Evolutionary conservation across 1,139 yeast species (phyloP).

Genomic region (Suhomyces panamericanus): DNA sequence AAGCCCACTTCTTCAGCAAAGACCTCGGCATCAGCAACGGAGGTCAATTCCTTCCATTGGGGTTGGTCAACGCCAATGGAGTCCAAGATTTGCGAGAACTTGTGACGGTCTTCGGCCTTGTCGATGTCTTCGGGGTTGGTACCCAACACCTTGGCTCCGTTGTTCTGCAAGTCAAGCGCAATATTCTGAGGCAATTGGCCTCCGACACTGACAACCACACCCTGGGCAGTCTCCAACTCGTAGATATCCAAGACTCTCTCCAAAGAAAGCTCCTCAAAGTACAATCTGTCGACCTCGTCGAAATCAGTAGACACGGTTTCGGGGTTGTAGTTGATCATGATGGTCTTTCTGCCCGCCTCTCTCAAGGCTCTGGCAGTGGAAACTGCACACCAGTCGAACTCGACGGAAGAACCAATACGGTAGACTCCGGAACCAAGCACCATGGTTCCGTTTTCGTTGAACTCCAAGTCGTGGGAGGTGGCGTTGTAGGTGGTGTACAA

Average conservation of each 20-base stretch:
- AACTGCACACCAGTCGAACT: conserved; percentile 99
- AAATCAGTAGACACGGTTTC: conserved; percentile 98
- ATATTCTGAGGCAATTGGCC: conserved; percentile 98
- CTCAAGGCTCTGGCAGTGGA: conserved; percentile 94
- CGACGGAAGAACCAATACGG: conserved; percentile 97
- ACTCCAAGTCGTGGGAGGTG: conserved; percentile 75
- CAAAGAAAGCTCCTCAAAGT: conserved; percentile 90
- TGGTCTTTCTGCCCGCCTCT: conserved; percentile 81
- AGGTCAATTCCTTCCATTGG: conserved; percentile 92
- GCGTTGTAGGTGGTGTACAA: conserved; percentile 96
- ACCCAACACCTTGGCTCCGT: conserved; percentile 88
- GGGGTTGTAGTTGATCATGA: conserved; percentile 97
- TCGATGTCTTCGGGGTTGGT: conserved; percentile 95
- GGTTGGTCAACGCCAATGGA: conserved; percentile 92
- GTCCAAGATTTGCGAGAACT: conserved; percentile 92
- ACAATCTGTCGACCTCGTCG: conserved; percentile 95
- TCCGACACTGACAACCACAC: conserved; percentile 95
- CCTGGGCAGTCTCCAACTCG: conserved; percentile 84
- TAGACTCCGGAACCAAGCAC: conserved; percentile 98
- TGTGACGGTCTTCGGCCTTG: conserved; percentile 97
- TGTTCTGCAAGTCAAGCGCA: conserved; percentile 78
- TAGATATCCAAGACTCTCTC: conserved; percentile 98
- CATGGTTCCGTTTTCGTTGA: conserved; percentile 88
- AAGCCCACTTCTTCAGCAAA: conserved; percentile 88
- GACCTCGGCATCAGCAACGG: conserved; percentile 77